Evolutionary conservation across 1,139 yeast genomes (phyloP).

Genomic region (Pneumocystis murina): DNA sequence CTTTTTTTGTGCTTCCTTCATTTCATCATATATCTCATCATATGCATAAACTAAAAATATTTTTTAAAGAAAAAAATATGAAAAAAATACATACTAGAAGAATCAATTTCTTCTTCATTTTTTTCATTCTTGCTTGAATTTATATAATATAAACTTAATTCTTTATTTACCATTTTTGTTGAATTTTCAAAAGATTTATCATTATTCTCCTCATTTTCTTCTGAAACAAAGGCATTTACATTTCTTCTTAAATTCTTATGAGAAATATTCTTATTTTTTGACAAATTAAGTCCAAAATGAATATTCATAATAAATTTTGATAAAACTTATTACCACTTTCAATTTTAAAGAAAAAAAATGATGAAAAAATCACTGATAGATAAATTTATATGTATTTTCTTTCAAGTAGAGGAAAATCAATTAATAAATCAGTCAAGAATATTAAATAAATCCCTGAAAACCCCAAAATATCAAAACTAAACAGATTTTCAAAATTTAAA

Average conservation of each 20-base stretch:
- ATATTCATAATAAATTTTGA: background rate
- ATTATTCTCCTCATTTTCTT: background rate
- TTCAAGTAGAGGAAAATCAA: no score
- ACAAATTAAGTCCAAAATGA: background rate
- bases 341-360: background rate
- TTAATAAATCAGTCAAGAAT: no score
- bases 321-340: background rate
- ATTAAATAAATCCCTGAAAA: no score
- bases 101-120: background rate
- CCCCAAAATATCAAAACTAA: no score
- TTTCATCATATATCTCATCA: conserved; percentile 28
- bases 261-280: background rate
- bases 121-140: background rate
- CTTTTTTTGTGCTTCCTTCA: conserved; percentile 21
- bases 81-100: background rate
- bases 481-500: no score
- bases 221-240: background rate
- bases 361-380: background rate
- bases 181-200: background rate
- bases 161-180: background rate
- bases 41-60: conserved; percentile 20
- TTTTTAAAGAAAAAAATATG: background rate
- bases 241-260: background rate
- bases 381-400: no score
- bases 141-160: background rate